Base-by-base conservation (phyloP, 352 stramenopile species). In the Phytophthora sojae region DNA sequence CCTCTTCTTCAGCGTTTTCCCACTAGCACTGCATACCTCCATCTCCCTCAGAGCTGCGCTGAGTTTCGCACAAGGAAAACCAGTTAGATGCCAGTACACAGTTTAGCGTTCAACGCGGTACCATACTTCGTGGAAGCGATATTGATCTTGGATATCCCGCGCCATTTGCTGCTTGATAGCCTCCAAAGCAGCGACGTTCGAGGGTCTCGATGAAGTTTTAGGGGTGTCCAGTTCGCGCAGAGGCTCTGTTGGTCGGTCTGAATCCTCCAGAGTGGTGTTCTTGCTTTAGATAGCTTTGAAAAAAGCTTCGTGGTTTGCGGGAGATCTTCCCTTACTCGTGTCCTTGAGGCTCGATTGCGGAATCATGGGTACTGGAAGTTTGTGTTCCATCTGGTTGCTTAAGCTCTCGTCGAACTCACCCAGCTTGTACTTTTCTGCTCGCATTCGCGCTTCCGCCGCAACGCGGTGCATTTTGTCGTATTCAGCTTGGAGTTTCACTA, bases 101-200 rank as follows among this genome's bases (percentile, higher is more conserved):
- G 15, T 50, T 47, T 5, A 23, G 30, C 35, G n/a, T 3, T 44
- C 12, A n/a, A 56, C 67, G 6, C 29, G 29, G 5, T 32, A 32
- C 29, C 29, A 47, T 75, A 91, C 83, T 76, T 91, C 2, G 83
- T 91, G 23, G 60, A 54, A 2, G 80, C 70, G 4, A 89, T 77
- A n/a, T 57, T 91, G 81, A 1, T 73, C 52, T 49, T 80, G 77
- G 23, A 91, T 87, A 8, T 81, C 72, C 14, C 55, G 61, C 25
- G 78, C 32, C 51, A 90, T 75, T 53, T 69, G 61, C 25, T 64
- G 58, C 55, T 85, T 85, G 63, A 89, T 74, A 0, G 42, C 57
- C 42, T 77, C 62, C 21, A 91, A 67, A 8, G 76, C 70, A 2
- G 64, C 69, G 5, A 73, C 67, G 29, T 89, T 91, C 0, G 72